Evolutionary conservation across 1,284 basidiomycete species (phyloP), one percentile per base, ranked within the genome.

Genomic region (Mixia osmundae): DNA sequence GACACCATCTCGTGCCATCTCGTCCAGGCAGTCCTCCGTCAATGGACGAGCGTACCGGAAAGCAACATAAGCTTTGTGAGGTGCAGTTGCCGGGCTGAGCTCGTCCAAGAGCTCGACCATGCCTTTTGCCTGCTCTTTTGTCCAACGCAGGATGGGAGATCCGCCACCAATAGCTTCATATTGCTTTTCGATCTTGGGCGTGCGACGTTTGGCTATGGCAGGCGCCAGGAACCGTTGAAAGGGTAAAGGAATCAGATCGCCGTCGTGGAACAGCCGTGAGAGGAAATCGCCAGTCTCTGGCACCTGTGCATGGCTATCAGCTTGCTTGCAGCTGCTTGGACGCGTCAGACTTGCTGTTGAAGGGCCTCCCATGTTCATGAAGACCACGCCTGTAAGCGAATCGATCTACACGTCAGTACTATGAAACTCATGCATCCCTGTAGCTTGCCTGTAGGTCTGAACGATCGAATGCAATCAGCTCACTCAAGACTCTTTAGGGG

Each of bases 331-430:
- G 6, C 10, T 18, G 30, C 12, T 19, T 30, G 10, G 0, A 6
- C 16, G n/a, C 19, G 11, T 22, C 15, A n/a, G 9, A 32, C 8
- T 3, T 15, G 14, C 2, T 7, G 21, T 91, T 27, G 76, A 71
- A 8, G 89, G 89, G 1, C 89, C 89, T 31, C 89, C 89, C 89
- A 97, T 95, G 60, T 95, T 97, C 62, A 97, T 66, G 76, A 97
- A 79, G 23, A 97, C 78, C 41, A 97, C 68, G 26, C 76, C 89
- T 77, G 54, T 28, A 15, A n/a, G 25, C n/a, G 25, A 25, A n/a
- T 25, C 25, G 25, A n/a, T n/a, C n/a, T n/a, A n/a, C n/a, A n/a
- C n/a, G n/a, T n/a, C n/a, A n/a, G n/a, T n/a, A n/a, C n/a, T n/a
- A n/a, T n/a, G n/a, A n/a, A n/a, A n/a, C n/a, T n/a, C n/a, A n/a